Base-by-base conservation (phyloP, 768 basidiomycete species). In the Hericium alpestre region DNA sequence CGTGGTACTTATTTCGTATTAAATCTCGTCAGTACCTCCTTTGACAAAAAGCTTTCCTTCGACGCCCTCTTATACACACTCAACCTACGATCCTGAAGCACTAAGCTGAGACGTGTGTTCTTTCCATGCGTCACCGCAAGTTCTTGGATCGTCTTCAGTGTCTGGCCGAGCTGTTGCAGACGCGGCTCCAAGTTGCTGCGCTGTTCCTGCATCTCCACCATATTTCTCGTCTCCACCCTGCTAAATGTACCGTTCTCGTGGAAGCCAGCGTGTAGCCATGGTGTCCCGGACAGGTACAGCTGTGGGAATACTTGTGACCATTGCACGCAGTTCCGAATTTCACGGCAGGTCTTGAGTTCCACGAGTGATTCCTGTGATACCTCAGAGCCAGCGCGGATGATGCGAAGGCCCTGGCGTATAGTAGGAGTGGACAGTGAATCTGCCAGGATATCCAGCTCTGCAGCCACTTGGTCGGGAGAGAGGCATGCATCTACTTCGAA, bases 241-340 rank as follows among this genome's bases (percentile, higher is more conserved):
- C 8, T 13, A 20, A 50, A 50, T 6, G 13, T 6, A 22, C 48
- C 48, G n/a, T 27, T 16, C n/a, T 16, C 12, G n/a, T 50, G 48
- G 6, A 50, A 8, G 13, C 48, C 48, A 15, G 23, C 23, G 4
- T 22, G 23, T 13, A 50, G 25, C n/a, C 12, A 27, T 13, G n/a
- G 48, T 22, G 48, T 50, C 22, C 25, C n/a, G 48, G 48, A 50
- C n/a, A 50, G 48, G 48, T 50, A 50, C 82, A 88, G 68, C 64
- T 88, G 86, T 0, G 82, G 79, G 65, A 81, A 87, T 1, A 73
- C 70, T 11, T 86, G 83, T 27, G 64, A 70, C 84, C 84, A 87
- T 13, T 50, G 5, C n/a, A 50, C n/a, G 9, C 12, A 13, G 6
- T 22, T 22, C n/a, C n/a, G n/a, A 22, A 22, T n/a, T 13, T 20